Percentiles rank a stretch among this genome's conserved stretches.
Evolutionary conservation across 208 protist species (phyloP).

Genomic region (Eutreptiella sp.): DNA sequence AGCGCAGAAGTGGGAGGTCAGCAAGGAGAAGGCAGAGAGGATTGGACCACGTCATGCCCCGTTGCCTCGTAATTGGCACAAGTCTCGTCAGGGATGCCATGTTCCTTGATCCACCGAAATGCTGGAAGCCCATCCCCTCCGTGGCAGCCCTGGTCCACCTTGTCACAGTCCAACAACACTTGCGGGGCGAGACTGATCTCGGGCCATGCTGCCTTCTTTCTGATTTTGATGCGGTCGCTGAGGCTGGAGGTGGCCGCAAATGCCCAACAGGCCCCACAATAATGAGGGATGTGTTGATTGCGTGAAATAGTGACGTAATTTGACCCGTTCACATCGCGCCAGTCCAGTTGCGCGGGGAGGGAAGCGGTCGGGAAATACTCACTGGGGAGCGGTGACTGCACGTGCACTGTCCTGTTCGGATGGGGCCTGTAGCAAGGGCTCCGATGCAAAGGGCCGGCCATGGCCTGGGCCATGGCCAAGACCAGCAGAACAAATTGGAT

Average conservation of each 20-base stretch:
- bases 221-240: slow-evolving; percentile 48
- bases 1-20: too few relatives aligned
- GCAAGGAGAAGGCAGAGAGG: too few relatives aligned
- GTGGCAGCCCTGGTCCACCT: slow-evolving; percentile 23
- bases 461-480: too few relatives aligned
- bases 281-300: slow-evolving; percentile 62
- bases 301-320: slow-evolving; percentile 45
- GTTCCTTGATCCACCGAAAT: too few relatives aligned
- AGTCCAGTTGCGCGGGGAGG: slow-evolving; percentile 34
- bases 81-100: too few relatives aligned
- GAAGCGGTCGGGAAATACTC: slow-evolving; percentile 17
- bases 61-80: too few relatives aligned
- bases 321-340: slow-evolving; percentile 47
- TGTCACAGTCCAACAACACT: slow-evolving; percentile 33
- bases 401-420: too few relatives aligned
- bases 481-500: too few relatives aligned
- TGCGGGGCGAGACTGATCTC: slow-evolving; percentile 19
- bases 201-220: slow-evolving; percentile 20
- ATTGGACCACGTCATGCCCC: too few relatives aligned
- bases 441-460: too few relatives aligned
- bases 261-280: slow-evolving; percentile 43
- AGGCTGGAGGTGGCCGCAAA: slow-evolving; percentile 28
- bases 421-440: too few relatives aligned
- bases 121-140: slow-evolving; percentile 20
- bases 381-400: slow-evolving; percentile 20